These are phyloP conservation scores for Neurospora discreta DNA, from an alignment of 495 filamentous ascomycete species.

Conservation along the genomic window DNA sequence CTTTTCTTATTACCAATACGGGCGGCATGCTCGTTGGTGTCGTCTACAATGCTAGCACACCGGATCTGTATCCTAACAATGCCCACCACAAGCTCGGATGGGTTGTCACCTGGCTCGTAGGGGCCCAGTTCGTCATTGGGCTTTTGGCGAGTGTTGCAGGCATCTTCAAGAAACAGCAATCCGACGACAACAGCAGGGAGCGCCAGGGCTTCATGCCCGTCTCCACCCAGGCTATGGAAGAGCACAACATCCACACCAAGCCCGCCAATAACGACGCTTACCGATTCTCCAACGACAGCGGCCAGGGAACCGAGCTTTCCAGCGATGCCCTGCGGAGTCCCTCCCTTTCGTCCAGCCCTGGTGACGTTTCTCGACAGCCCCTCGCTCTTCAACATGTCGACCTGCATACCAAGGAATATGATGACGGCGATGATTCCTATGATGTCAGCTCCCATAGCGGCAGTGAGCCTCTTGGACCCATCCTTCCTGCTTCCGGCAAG, in stretches of 20 bases:
- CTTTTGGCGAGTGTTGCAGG: constrained; percentile 45
- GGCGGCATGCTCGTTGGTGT: constrained; percentile 59
- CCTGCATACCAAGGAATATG: constrained; percentile 28
- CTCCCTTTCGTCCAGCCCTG: constrained; percentile 48
- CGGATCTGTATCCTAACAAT: constrained; percentile 82
- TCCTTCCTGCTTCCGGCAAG: constrained; percentile 5
- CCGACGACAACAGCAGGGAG: constrained; percentile 22
- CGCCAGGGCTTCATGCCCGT: constrained; percentile 53
- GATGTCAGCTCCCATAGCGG: constrained; percentile 16
- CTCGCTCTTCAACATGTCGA: constrained; percentile 42
- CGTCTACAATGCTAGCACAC: constrained; percentile 72
- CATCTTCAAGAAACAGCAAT: constrained; percentile 12
- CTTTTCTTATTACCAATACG: constrained; percentile 64
- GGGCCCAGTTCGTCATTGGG: constrained; percentile 56
- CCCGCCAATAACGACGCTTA: constrained; percentile 30
- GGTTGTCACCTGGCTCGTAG: constrained; percentile 63
- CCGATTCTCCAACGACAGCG: constrained; percentile 77
- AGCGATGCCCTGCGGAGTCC: constrained; percentile 54
- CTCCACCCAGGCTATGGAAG: constrained; percentile 54
- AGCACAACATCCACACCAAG: constrained; percentile 37
- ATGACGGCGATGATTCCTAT: constrained; percentile 28
- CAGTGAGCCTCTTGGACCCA: constrained; percentile 13
- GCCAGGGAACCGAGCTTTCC: constrained; percentile 71
- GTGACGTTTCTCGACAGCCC: constrained; percentile 25
- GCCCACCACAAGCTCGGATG: constrained; percentile 85